Evolutionary conservation across 2,329 filamentous ascomycete species (phyloP).

Genomic region (Sclerotinia subarctica): DNA sequence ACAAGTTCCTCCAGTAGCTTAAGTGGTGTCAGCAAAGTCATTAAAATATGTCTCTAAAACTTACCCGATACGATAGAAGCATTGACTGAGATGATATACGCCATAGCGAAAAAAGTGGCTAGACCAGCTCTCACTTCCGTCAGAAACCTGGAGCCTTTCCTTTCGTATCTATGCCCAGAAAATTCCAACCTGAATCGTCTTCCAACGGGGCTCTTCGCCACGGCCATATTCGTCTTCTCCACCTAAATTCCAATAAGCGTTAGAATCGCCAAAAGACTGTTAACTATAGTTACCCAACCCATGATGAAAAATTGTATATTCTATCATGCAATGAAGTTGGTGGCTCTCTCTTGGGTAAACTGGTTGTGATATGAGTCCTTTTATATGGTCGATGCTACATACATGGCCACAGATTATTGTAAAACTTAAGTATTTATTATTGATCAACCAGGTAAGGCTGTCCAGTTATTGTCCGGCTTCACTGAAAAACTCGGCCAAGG

Average conservation of each 20-base stretch:
- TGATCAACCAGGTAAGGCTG: slow-evolving; percentile 5
- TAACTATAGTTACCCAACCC: slow-evolving; percentile 34
- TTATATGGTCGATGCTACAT: slow-evolving; percentile 12
- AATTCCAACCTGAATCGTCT: slow-evolving; percentile 77
- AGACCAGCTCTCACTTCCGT: slow-evolving; percentile 82
- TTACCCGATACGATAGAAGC: slow-evolving; percentile 44
- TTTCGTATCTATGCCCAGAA: slow-evolving; percentile 61
- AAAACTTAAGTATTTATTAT: background rate
- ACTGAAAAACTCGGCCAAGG: slow-evolving; percentile 59
- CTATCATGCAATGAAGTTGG: background rate
- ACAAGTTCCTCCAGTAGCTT: slow-evolving; percentile 28
- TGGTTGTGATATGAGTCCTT: background rate
- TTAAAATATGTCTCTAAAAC: background rate
- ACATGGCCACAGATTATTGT: background rate
- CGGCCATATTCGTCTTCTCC: slow-evolving; percentile 46
- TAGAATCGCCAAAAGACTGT: slow-evolving; percentile 30
- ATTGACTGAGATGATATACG: slow-evolving; percentile 68
- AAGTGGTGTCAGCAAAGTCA: slow-evolving; percentile 13
- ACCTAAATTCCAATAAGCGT: slow-evolving; percentile 48
- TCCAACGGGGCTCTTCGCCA: slow-evolving; percentile 65
- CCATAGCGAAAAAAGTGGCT: slow-evolving; percentile 68
- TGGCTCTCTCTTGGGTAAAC: background rate
- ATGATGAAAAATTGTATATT: slow-evolving; percentile 24
- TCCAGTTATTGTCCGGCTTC: slow-evolving; percentile 17
- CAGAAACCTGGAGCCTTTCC: slow-evolving; percentile 68